Evolutionary conservation across 345 rosid species (phyloP).

Genomic region (Boechera stricta): DNA sequence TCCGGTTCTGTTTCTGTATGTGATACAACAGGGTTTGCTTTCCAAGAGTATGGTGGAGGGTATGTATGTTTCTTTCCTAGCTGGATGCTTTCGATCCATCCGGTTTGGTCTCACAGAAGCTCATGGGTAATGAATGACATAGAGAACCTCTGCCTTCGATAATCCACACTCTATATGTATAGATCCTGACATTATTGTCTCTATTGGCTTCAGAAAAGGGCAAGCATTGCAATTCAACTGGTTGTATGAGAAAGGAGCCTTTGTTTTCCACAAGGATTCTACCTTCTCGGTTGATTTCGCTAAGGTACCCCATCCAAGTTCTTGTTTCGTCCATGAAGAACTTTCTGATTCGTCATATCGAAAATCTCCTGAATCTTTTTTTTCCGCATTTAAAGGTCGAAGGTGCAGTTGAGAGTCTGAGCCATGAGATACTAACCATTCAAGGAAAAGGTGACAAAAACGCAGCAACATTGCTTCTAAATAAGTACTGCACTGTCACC

Average conservation of each 20-base stretch:
- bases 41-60: constrained; percentile 65
- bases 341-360: neutral
- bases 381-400: constrained; percentile 56
- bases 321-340: neutral
- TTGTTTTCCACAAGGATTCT: constrained; percentile 62
- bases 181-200: constrained; percentile 9
- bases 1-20: neutral
- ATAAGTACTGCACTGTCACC: constrained; percentile 70
- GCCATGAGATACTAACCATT: constrained; percentile 78
- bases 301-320: constrained; percentile 56
- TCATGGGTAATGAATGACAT: constrained; percentile 73
- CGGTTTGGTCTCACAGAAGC: constrained; percentile 94
- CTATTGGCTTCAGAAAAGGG: constrained; percentile 65
- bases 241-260: constrained; percentile 85
- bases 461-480: constrained; percentile 66
- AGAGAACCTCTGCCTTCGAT: constrained; percentile 21
- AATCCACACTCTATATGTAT: constrained; percentile 8
- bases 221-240: constrained; percentile 94
- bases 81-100: constrained; percentile 91
- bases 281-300: constrained; percentile 79
- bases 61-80: constrained; percentile 89
- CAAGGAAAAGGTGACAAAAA: constrained; percentile 88
- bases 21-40: constrained; percentile 62
- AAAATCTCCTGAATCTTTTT: constrained; percentile 26
- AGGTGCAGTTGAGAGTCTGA: constrained; percentile 80